Base-by-base conservation (phyloP, 2,329 filamentous ascomycete genomes). In the Xylariaceae sp. region DNA sequence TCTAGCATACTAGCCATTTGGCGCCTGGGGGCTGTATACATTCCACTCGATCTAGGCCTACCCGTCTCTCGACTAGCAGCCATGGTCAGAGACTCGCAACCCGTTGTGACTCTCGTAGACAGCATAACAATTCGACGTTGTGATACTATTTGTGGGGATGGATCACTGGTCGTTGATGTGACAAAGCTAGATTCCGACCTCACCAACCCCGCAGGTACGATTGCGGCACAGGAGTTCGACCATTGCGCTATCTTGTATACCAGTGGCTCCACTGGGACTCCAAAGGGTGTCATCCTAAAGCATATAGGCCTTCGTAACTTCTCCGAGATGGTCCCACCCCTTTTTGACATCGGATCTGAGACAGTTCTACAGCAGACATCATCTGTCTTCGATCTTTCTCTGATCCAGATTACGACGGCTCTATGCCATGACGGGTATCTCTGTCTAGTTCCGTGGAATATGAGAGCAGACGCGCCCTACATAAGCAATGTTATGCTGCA, bases 351-450 rank as follows among this genome's bases (percentile, higher is more conserved):
- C 0, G 56, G 57, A 0, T 55, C 56, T 1, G 69, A 59, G 34
- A 13, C 52, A 1, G 62, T 71, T 0, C 61, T 76, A 1, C 72
- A 75, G 48, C 71, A 75, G 50, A 73, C 64, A 16, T 62, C 73
- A 0, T 66, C 66, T 36, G 65, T 65, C 3, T 77, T 77, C 54
- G 71, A 78, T 47, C 56, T 72, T 50, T 72, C 72, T 1, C 40
- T 72, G 1, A 54, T 57, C 2, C 71, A 77, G 11, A 55, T 55
- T 2, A 52, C 36, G 42, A 47, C 40, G 5, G 53, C 42, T 28
- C 49, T 55, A 4, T 18, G 58, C 10, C 66, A 65, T 28, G 74
- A 74, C 0, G 74, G 69, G 2, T 66, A 51, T 1, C 47, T 77
- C 1, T 59, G 68, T 17, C 57, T 79, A 3, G 71, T 67, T 0